Conservation (phyloP, 441 rosid genomes). For the Biscutella laevigata region DNA sequence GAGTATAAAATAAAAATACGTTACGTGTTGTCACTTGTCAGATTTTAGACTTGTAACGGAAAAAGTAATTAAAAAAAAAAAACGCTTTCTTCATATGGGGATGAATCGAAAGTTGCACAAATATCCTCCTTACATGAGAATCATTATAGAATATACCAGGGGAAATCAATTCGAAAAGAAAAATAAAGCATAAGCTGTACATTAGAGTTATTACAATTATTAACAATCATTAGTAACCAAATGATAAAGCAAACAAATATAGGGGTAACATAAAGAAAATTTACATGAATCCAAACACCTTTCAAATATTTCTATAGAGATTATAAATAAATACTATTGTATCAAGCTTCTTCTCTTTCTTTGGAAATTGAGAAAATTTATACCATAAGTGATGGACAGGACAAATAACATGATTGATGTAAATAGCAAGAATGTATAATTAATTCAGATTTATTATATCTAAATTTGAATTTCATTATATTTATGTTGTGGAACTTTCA, state of each 20-base stretch:
- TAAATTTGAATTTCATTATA: no score
- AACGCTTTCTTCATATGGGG: not conserved
- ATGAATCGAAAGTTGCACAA: constrained; percentile 9
- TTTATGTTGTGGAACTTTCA: no score
- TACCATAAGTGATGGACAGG: no score
- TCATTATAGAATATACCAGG: constrained; percentile 19
- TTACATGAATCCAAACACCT: constrained; percentile 8
- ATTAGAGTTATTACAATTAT: not conserved
- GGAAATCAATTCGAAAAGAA: not conserved
- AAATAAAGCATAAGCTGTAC: not conserved
- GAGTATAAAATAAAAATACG: not conserved
- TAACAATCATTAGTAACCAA: not conserved
- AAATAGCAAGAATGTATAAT: no score
- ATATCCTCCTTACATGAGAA: constrained; percentile 2
- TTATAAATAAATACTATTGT: no score
- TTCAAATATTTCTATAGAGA: not conserved
- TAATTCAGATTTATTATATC: no score
- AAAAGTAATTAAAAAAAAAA: not conserved
- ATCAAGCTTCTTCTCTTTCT: no score
- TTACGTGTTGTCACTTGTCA: not conserved
- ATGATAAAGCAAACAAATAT: not conserved
- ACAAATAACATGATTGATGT: no score
- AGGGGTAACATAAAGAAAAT: not conserved
- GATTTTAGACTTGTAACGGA: not conserved
- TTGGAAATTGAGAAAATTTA: no score